Percentiles rank a stretch among this genome's conserved stretches.
Conservation (phyloP, 805 yeast genomes). For the Yamadazyma laniorum region DNA sequence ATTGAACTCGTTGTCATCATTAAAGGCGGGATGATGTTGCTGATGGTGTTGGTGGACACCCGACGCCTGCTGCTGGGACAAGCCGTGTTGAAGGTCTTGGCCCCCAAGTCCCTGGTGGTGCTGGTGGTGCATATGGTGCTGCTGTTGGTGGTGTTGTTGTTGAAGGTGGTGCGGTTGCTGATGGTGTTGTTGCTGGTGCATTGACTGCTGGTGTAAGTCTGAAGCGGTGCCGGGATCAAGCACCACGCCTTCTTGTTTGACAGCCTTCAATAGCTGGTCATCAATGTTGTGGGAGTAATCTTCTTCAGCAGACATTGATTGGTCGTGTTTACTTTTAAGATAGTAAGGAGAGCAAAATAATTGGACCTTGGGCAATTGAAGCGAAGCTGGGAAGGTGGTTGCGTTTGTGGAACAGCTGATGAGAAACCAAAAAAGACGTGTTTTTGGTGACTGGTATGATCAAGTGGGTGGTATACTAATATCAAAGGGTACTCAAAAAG, state of each 20-base stretch:
- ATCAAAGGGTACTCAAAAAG: slow-evolving; percentile 1
- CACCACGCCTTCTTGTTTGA: slow-evolving; percentile 31
- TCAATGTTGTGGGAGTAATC: slow-evolving; percentile 36
- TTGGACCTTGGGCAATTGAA: no score
- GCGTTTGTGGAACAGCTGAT: background rate
- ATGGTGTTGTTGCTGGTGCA: slow-evolving; percentile 8
- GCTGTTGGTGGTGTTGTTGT: slow-evolving; percentile 13
- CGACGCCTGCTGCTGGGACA: slow-evolving; percentile 8
- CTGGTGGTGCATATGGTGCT: slow-evolving; percentile 6
- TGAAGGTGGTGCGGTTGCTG: slow-evolving; percentile 5
- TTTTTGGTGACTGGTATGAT: background rate
- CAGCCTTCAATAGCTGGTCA: slow-evolving; percentile 41
- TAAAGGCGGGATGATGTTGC: slow-evolving; percentile 9
- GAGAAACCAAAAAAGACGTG: background rate
- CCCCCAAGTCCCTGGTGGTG: slow-evolving; percentile 11
- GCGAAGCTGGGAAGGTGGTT: no score
- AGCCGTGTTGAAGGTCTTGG: slow-evolving; percentile 7
- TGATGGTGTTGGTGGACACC: slow-evolving; percentile 10
- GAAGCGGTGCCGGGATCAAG: slow-evolving; percentile 7
- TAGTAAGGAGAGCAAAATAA: background rate
- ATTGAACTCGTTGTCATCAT: slow-evolving; percentile 39
- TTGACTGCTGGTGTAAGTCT: slow-evolving; percentile 7
- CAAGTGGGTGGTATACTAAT: background rate
- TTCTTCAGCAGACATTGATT: slow-evolving; percentile 16
- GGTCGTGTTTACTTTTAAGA: slow-evolving; percentile 3